Evolutionary conservation across 805 yeast genomes (phyloP), one percentile per base, ranked within the genome.

Genomic region (Pichia gijzeniarum): DNA sequence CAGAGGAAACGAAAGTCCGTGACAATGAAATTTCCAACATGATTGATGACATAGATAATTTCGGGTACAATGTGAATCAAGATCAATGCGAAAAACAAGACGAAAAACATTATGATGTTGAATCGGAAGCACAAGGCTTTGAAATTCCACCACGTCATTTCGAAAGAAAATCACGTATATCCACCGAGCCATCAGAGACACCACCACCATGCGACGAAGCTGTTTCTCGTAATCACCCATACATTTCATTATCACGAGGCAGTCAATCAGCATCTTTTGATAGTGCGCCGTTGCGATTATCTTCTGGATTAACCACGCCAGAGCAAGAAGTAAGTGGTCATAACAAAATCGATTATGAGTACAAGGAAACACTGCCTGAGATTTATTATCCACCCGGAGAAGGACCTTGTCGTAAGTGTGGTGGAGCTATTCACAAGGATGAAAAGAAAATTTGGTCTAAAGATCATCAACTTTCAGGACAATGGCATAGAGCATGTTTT

Each of bases 401-500:
- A 49, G 93, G 93, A 0, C 89, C 89, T 14, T 91, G 98, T 61
- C 78, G 97, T 47, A 71, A 74, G 30, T 91, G 98, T 67, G 62
- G 64, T 5, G 49, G 62, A 38, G 69, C 64, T n/a, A 80, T 90
- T 27, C 51, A 53, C 1, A 71, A 79, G 1, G 48, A 52, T 9
- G 63, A 61, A 42, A 86, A 82, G 57, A 72, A 93, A 0, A 84
- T 91, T 17, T 84, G 80, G 64, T 86, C 96, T n/a, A 84, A 81
- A 54, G 85, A 85, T 45, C 85, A 82, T n/a, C 89, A 82, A 57
- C 67, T 85, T 38, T 76, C 87, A 1, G 98, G 97, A 0, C 91
- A 89, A 60, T 93, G 98, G 98, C 99, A 93, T 60, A 73, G 95
- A 34, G 64, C 71, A 14, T 93, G 99, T 61, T 91, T 93, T 69